These are phyloP conservation scores for Umbilicaria muhlenbergii DNA, from an alignment of 495 filamentous ascomycete species.

Conservation along the genomic window DNA sequence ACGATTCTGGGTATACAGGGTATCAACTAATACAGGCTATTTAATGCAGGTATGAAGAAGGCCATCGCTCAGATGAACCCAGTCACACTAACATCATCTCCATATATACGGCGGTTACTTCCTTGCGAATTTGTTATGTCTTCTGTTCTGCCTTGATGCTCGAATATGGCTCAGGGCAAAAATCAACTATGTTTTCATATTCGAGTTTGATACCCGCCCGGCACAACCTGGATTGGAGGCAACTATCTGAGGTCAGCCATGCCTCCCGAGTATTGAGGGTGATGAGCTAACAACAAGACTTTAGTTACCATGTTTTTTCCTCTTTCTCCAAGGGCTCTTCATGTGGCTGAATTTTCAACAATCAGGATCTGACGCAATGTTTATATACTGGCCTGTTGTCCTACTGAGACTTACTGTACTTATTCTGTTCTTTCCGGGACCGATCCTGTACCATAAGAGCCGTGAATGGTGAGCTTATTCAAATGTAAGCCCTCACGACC, in stretches of 20 bases:
- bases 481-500: slow-evolving; percentile 38
- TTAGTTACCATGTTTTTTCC: slow-evolving; percentile 58
- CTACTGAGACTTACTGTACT: slow-evolving; percentile 48
- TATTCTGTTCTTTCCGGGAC: slow-evolving; percentile 61
- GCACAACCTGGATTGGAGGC: slow-evolving; percentile 74
- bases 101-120: slow-evolving; percentile 83
- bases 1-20: slow-evolving; percentile 59
- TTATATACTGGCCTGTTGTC: slow-evolving; percentile 78
- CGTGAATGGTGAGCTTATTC: slow-evolving; percentile 75
- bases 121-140: slow-evolving; percentile 53
- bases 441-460: slow-evolving; percentile 57
- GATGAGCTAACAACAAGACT: background rate
- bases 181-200: slow-evolving; percentile 93
- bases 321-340: slow-evolving; percentile 60
- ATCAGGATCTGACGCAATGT: slow-evolving; percentile 49
- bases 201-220: slow-evolving; percentile 87
- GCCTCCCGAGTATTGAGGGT: background rate
- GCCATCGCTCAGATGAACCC: background rate
- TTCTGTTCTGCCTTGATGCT: slow-evolving; percentile 65
- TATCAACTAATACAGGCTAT: slow-evolving; percentile 51
- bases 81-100: slow-evolving; percentile 13
- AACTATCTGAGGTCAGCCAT: slow-evolving; percentile 51
- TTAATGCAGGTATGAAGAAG: slow-evolving; percentile 43
- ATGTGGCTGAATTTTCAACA: slow-evolving; percentile 77
- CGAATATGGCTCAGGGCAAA: slow-evolving; percentile 65